These are phyloP conservation scores for Penicillium maclennaniae DNA, from an alignment of 495 filamentous ascomycete species.

Conservation along the genomic window DNA sequence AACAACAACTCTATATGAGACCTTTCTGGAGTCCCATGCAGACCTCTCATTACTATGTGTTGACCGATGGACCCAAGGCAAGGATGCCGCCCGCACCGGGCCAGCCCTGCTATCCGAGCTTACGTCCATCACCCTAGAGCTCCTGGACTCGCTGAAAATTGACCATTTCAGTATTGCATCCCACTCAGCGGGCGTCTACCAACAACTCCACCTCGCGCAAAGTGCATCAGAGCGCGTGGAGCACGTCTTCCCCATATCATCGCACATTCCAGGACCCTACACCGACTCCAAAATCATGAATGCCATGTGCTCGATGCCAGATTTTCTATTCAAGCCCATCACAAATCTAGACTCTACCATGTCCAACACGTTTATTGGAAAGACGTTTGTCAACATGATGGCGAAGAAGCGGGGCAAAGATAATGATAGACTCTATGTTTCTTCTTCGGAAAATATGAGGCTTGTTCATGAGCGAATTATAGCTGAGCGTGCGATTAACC, in stretches of 20 bases:
- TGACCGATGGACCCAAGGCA: constrained; percentile 6
- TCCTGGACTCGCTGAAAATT: constrained; percentile 1
- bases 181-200: constrained; percentile 5
- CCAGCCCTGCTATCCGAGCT: constrained; percentile 1
- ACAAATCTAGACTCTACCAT: constrained; percentile 1
- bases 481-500: too few species aligned
- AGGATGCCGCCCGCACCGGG: not conserved
- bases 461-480: too few species aligned
- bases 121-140: constrained; percentile 3
- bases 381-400: too few species aligned
- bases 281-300: constrained; percentile 1
- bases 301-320: constrained; percentile 7
- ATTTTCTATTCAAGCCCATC: not conserved
- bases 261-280: constrained; percentile 4
- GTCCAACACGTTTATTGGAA: not conserved
- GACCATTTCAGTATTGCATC: constrained; percentile 5
- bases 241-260: constrained; percentile 4
- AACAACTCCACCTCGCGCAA: constrained; percentile 1
- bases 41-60: constrained; percentile 5
- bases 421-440: too few species aligned
- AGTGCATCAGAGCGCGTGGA: not conserved
- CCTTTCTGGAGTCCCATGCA: not conserved
- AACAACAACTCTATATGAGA: not conserved
- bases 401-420: too few species aligned
- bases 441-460: too few species aligned